Percentiles rank a stretch among this genome's conserved stretches.
phyloP scores from a whole-genome alignment of 495 filamentous ascomycete species.

The Neurospora sp. region DNA sequence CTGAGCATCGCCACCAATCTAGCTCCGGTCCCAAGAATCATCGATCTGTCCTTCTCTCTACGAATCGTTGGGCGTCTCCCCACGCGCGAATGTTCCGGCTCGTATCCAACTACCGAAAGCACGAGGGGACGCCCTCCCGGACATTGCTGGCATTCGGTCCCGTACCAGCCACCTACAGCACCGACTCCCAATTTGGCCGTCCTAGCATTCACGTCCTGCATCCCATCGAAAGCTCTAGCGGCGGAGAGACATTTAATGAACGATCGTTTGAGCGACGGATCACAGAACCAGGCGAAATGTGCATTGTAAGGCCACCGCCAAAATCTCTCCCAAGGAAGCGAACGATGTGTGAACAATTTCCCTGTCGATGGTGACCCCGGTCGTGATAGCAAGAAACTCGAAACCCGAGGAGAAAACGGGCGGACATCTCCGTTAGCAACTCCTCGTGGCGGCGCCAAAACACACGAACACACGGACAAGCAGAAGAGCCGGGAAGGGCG shows the following conservation, averaged over 20 bases:
- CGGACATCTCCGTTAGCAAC: background rate
- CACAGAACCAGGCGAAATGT: background rate
- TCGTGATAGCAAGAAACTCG: background rate
- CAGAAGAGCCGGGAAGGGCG: background rate
- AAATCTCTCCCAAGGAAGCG: background rate
- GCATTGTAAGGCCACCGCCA: background rate
- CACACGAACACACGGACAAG: background rate
- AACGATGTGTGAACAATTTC: background rate
- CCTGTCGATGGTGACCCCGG: accelerated
- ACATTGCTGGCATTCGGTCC: too few species aligned
- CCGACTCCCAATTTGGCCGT: background rate
- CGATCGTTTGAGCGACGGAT: background rate
- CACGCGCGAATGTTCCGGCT: background rate
- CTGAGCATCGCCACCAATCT: background rate
- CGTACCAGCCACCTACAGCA: background rate
- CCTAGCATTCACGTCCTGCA: background rate
- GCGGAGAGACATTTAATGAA: background rate
- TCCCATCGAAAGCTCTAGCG: background rate
- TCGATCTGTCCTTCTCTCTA: background rate
- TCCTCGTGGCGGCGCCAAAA: background rate
- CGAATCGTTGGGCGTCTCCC: background rate
- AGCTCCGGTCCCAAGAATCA: background rate
- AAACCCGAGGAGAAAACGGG: background rate
- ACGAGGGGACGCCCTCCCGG: background rate
- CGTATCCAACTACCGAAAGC: background rate